Evolutionary conservation across 106 monocot species (phyloP).

Genomic region (Cymbidium sinense): DNA sequence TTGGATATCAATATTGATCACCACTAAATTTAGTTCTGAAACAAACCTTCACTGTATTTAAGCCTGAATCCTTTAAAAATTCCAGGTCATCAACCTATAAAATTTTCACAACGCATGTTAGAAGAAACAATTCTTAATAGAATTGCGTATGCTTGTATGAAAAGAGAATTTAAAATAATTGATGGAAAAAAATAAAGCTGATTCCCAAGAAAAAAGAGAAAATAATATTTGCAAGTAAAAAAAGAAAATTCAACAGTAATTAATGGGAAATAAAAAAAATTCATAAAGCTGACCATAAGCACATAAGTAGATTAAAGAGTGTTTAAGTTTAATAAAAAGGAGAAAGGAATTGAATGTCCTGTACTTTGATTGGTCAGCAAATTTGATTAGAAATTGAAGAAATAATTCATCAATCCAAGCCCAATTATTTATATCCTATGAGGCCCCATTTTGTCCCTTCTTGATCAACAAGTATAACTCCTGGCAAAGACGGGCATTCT

Average conservation of each 20-base stretch:
- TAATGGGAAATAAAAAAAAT: neutral
- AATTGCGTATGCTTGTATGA: neutral
- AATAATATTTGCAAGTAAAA: neutral
- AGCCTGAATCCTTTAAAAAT: slow-evolving; percentile 44
- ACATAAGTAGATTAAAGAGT: too few relatives aligned
- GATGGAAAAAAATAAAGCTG: neutral
- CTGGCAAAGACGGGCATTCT: too few relatives aligned
- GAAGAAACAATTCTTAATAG: neutral
- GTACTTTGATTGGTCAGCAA: too few relatives aligned
- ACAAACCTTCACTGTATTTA: slow-evolving; percentile 77
- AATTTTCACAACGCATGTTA: slow-evolving; percentile 13
- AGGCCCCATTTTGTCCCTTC: too few relatives aligned
- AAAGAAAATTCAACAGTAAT: neutral
- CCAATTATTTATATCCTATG: neutral
- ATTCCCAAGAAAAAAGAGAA: neutral
- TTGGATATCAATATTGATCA: neutral
- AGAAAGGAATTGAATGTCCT: too few relatives aligned
- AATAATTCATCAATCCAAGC: neutral
- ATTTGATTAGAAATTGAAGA: neutral
- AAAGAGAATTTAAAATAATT: neutral
- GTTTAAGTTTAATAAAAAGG: too few relatives aligned
- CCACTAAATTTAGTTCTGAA: slow-evolving; percentile 10
- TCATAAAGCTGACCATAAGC: neutral
- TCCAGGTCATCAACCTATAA: slow-evolving; percentile 85
- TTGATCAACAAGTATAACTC: too few relatives aligned